Base-by-base conservation (phyloP, 306 rosid genomes). In the Spatholobus suberectus region DNA sequence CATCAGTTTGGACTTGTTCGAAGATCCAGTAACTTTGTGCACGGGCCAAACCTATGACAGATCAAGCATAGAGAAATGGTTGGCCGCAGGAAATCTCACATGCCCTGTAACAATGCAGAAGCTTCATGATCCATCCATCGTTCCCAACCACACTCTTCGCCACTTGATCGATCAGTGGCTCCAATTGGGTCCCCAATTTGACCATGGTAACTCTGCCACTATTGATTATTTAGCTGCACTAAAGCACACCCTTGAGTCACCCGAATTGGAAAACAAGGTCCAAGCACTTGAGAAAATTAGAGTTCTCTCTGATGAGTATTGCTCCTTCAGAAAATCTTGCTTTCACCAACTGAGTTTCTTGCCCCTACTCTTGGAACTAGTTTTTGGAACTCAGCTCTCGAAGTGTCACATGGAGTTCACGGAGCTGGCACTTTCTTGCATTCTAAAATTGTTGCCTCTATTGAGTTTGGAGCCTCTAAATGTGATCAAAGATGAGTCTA, bases 41-140 rank as follows among this genome's bases (percentile, higher is more conserved):
- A 95, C 98, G 26, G 98, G 98, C 41, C 98, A 91, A 66, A 95
- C 98, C 51, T 95, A 95, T 79, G 98, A 95, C 72, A 89, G 98
- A 74, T 89, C 97, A 18, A 93, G 94, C 93, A 93, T 95, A 27
- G 90, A 90, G 47, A 86, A 89, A 84, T 95, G 98, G 98, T 47
- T 95, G 3, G 78, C 93, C 54, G 84, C 92, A 0, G 98, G 98
- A 17, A 93, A 95, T 68, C 96, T 93, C 86, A 93, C 98, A 5
- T 95, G 98, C 66, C 98, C 98, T 69, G 95, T 95, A 67, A 93
- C 98, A 88, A 95, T 95, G 98, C 95, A 92, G 93, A 89, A 82
- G 83, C 98, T 95, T 59, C 94, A 87, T 37, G 97, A 95, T 84
- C 88, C 88, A 8, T 89, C 97, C 74, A 78, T 95, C 69, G 96